Evolutionary conservation across 768 basidiomycete genomes (phyloP).

Genomic region (Rhizopogon rudus): DNA sequence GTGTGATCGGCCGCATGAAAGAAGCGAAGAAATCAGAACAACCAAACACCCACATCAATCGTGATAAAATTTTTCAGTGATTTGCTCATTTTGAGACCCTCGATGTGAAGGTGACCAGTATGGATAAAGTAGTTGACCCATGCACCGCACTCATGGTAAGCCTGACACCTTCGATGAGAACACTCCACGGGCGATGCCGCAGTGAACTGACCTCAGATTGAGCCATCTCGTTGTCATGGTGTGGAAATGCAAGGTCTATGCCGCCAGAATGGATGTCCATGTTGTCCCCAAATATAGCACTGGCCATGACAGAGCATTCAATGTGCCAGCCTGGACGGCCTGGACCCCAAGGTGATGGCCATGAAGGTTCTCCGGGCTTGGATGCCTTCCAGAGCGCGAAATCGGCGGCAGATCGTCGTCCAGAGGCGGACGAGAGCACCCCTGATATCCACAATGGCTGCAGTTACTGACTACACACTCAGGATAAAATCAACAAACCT

Average conservation of each 20-base stretch:
- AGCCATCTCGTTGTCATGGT: conserved; percentile 98
- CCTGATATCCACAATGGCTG: conserved; percentile 31
- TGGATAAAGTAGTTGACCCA: conserved; percentile 99
- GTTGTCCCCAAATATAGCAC: conserved; percentile 78
- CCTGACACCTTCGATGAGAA: conserved; percentile 42
- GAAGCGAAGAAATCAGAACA: not conserved
- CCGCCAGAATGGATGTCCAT: conserved; percentile 99
- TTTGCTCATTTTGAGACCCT: conserved; percentile 99
- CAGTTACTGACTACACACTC: not conserved
- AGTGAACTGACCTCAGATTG: conserved; percentile 75
- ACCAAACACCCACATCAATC: conserved; percentile 60
- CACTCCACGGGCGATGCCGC: not conserved
- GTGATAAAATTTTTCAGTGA: conserved; percentile 99
- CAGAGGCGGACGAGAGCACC: conserved; percentile 49
- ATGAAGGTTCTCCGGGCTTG: conserved; percentile 93
- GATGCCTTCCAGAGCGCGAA: conserved; percentile 99
- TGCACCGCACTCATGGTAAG: conserved; percentile 83
- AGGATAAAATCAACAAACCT: conserved; percentile 41
- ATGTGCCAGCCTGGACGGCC: conserved; percentile 99
- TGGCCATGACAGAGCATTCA: conserved; percentile 98
- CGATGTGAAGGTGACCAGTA: conserved; percentile 97
- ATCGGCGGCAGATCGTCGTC: conserved; percentile 80
- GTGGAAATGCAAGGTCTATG: conserved; percentile 96
- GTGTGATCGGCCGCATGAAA: conserved; percentile 8
- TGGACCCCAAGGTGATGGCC: conserved; percentile 93